Percentiles rank a stretch among this genome's conserved stretches.
Conservation (phyloP, 2,329 filamentous ascomycete species). For the Pseudocercospora fijiensis region DNA sequence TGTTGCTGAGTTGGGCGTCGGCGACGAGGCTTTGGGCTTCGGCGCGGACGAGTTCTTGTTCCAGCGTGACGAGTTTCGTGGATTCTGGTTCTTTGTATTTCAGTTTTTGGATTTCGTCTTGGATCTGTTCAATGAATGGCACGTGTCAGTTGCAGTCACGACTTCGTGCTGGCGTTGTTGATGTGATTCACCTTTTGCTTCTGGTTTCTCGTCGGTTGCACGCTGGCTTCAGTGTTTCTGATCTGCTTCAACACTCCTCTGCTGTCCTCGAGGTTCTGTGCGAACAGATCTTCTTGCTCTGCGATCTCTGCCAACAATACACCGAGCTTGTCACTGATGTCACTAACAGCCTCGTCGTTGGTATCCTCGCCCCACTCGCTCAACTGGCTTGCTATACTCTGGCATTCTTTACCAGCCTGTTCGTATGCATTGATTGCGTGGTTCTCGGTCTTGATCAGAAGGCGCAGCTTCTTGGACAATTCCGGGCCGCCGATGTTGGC, state of each 20-base stretch:
- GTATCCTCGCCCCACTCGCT: constrained; percentile 97
- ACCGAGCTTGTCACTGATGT: constrained; percentile 93
- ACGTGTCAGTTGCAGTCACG: neutral
- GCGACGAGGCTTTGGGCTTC: constrained; percentile 96
- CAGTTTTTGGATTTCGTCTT: constrained; percentile 86
- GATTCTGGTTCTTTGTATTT: constrained; percentile 91
- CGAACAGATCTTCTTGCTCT: constrained; percentile 87
- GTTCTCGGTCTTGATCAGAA: constrained; percentile 93
- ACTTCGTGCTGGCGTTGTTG: neutral
- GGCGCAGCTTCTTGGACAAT: constrained; percentile 82
- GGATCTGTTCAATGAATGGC: constrained; percentile 63
- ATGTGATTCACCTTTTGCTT: constrained; percentile 63
- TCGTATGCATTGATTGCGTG: constrained; percentile 82
- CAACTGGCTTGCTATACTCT: constrained; percentile 82
- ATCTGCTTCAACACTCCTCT: constrained; percentile 83
- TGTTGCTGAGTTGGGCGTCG: constrained; percentile 92
- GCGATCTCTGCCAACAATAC: constrained; percentile 90
- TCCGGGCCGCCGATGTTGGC: constrained; percentile 76
- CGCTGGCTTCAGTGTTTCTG: constrained; percentile 90
- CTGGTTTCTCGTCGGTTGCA: constrained; percentile 85
- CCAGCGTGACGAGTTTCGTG: constrained; percentile 74
- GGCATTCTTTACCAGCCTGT: constrained; percentile 76
- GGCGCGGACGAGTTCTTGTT: constrained; percentile 93
- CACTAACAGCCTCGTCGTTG: constrained; percentile 78
- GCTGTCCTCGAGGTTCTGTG: constrained; percentile 82